Percentiles rank a stretch among this genome's conserved stretches.
phyloP scores from a whole-genome alignment of 371 early-diverging fungal genomes.

The Apophysomyces ossiformis region DNA sequence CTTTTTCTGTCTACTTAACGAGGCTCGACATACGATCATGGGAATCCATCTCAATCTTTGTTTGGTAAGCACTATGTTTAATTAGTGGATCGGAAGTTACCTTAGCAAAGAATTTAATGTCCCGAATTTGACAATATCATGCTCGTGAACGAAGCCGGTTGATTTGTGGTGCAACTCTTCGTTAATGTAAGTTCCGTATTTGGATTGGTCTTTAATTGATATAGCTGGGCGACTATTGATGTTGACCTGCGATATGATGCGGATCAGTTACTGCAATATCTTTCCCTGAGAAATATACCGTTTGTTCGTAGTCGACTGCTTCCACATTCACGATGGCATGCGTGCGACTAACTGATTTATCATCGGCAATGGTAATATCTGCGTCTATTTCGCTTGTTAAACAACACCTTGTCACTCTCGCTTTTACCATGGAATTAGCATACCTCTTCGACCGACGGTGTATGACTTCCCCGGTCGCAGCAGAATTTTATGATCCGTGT shows the following conservation, averaged over 20 bases:
- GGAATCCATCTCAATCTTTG: slow-evolving; percentile 14
- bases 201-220: slow-evolving; percentile 12
- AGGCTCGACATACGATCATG: slow-evolving; percentile 14
- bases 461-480: slow-evolving; percentile 19
- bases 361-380: slow-evolving; percentile 13
- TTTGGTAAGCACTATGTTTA: no score
- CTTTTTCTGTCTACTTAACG: slow-evolving; percentile 15
- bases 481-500: slow-evolving; percentile 12
- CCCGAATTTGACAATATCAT: slow-evolving; percentile 19
- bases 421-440: background rate
- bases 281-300: background rate
- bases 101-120: background rate
- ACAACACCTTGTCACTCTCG: background rate
- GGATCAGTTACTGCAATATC: background rate
- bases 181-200: slow-evolving; percentile 22
- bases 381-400: background rate
- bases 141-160: slow-evolving; percentile 2
- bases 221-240: slow-evolving; percentile 15
- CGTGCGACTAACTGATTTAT: slow-evolving; percentile 26
- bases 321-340: slow-evolving; percentile 26
- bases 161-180: background rate
- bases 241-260: background rate
- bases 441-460: slow-evolving; percentile 19
- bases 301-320: background rate
- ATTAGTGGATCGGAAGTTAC: background rate